phyloP scores from a whole-genome alignment of 345 rosid species.

The Leavenworthia alabamica region DNA sequence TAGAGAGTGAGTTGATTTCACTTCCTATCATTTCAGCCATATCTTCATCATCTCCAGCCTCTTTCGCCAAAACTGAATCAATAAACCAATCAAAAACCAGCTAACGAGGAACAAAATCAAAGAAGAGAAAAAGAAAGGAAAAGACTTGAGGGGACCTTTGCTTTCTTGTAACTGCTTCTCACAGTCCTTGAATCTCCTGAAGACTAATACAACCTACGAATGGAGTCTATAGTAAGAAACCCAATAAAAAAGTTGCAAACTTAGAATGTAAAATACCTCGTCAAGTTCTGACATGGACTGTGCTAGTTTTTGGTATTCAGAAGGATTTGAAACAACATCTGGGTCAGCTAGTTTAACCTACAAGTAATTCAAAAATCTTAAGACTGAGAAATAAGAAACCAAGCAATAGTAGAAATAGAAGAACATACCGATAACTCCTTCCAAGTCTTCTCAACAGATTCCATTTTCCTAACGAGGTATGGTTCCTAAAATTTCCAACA shows the following conservation, averaged over 20 bases:
- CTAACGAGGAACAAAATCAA: background rate
- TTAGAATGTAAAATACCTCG: conserved; percentile 42
- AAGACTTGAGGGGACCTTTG: conserved; percentile 44
- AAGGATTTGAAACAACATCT: conserved; percentile 68
- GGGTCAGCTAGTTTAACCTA: conserved; percentile 92
- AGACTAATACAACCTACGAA: conserved; percentile 62
- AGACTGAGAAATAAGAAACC: background rate
- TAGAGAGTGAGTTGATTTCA: conserved; percentile 65
- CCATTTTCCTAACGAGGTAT: conserved; percentile 65
- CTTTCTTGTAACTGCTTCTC: conserved; percentile 72
- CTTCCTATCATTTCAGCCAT: conserved; percentile 90
- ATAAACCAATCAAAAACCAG: background rate
- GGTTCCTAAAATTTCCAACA: conserved; percentile 55
- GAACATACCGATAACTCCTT: conserved; percentile 72
- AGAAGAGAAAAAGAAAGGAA: background rate
- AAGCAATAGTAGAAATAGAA: background rate
- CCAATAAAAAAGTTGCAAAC: background rate
- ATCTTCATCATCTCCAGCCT: conserved; percentile 67
- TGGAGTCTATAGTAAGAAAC: background rate
- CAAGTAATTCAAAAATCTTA: background rate
- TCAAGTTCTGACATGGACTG: conserved; percentile 85
- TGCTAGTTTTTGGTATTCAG: conserved; percentile 80
- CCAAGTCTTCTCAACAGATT: conserved; percentile 96
- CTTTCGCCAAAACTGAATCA: conserved; percentile 63
- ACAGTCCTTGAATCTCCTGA: conserved; percentile 71